Base-by-base conservation (phyloP, 306 rosid species). In the Pueraria montana region DNA sequence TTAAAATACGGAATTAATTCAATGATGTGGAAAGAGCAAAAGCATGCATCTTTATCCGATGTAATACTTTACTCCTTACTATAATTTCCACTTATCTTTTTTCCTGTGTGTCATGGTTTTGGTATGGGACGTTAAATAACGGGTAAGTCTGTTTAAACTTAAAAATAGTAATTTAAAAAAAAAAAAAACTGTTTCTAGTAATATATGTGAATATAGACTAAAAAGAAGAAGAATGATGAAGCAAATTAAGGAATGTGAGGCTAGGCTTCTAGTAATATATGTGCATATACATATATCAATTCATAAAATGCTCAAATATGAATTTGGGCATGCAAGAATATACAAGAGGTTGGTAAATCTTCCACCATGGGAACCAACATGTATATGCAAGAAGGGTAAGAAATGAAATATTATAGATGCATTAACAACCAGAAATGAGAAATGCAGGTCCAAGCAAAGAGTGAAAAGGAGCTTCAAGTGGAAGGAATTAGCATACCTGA, bases 401-500 rank as follows among this genome's bases (percentile, higher is more conserved):
- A 61, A 42, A 59, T 58, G 16, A 43, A 55, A 55, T 55, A 23
- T 24, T 20, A 74, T 74, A 18, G 62, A 52, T n/a, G 78, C 48
- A 55, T 20, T 20, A 55, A 18, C 2, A 13, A 34, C 40, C 8
- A 3, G 56, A 62, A 64, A 42, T 16, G 34, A 32, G 49, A 69
- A 83, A 77, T 77, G 79, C 2, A 34, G 40, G 52, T 18, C 5
- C 20, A 56, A 62, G n/a, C 32, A n/a, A 32, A 65, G 21, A 53
- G 27, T 27, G 67, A 24, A 24, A 58, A 58, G 62, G 74, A 59
- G 23, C 6, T 72, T 53, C 10, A 9, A 50, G 9, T 6, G 4
- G 18, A 58, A 61, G 82, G 18, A 82, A 71, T 50, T 24, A 69
- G 17, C 83, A 76, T 84, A 87, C 89, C 89, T 87, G 14, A 16